A percentile compares a stretch with the other conserved stretches of the same genome.
These are phyloP conservation scores for Rhodotorula kratochvilovae DNA, from an alignment of 768 basidiomycete species.

Conservation along the genomic window DNA sequence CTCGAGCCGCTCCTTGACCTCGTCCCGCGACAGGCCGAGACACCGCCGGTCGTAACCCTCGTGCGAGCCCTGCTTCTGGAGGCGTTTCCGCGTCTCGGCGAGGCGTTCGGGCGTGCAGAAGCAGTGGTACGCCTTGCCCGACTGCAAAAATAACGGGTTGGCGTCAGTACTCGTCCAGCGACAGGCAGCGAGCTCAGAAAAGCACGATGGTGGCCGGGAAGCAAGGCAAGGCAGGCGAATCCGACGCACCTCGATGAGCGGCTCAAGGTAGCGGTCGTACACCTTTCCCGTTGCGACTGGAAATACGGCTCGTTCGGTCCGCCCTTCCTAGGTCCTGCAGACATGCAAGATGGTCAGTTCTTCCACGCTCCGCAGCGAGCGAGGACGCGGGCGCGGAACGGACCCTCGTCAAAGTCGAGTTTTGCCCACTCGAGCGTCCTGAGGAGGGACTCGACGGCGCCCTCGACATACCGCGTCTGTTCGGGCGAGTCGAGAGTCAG, in stretches of 20 bases:
- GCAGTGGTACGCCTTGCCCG: conserved; percentile 86
- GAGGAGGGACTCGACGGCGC: conserved; percentile 75
- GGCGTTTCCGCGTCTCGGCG: conserved; percentile 60
- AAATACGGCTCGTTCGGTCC: conserved; percentile 80
- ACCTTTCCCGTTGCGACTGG: conserved; percentile 88
- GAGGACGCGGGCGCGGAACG: conserved; percentile 36
- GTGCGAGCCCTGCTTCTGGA: conserved; percentile 69
- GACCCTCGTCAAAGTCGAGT: conserved; percentile 84
- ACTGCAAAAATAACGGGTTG: conserved; percentile 50
- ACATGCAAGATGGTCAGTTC: background rate
- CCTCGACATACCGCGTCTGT: conserved; percentile 74
- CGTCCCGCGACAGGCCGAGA: conserved; percentile 78
- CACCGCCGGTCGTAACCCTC: conserved; percentile 84
- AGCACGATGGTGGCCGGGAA: no score
- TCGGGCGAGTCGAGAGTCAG: background rate
- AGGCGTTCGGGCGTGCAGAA: conserved; percentile 80
- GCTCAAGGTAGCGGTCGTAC: conserved; percentile 68
- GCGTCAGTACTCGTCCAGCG: background rate
- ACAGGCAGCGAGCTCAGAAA: no score
- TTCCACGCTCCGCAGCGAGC: background rate
- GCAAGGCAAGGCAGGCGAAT: background rate
- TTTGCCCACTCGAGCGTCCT: conserved; percentile 83
- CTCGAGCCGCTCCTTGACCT: conserved; percentile 65
- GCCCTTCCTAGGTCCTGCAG: conserved; percentile 66
- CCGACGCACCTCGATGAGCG: conserved; percentile 65